phyloP scores from a whole-genome alignment of 768 basidiomycete genomes.

The Tricholoma furcatifolium region DNA sequence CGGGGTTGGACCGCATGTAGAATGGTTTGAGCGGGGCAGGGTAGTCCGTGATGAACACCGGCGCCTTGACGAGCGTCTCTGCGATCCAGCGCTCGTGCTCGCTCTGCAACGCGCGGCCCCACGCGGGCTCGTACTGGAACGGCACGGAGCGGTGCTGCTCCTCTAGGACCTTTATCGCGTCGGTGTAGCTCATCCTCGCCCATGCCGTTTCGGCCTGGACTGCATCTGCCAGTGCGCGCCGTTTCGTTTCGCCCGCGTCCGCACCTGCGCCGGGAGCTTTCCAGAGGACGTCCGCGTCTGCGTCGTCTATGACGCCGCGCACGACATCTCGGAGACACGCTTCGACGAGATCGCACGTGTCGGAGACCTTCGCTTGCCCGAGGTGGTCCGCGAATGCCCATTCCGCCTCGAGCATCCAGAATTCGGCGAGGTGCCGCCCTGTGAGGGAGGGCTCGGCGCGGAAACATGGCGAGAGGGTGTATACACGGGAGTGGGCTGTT shows the following conservation, averaged over 20 bases:
- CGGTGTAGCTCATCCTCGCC: constrained; percentile 74
- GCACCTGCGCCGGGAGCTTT: constrained; percentile 12
- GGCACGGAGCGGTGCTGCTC: constrained; percentile 27
- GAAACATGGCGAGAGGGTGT: constrained; percentile 92
- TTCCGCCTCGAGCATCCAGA: constrained; percentile 99
- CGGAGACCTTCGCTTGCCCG: constrained; percentile 31
- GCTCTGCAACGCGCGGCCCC: constrained; percentile 75
- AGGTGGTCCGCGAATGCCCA: constrained; percentile 45
- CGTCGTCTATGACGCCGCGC: constrained; percentile 14
- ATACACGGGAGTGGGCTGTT: constrained; percentile 75
- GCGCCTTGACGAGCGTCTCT: constrained; percentile 61
- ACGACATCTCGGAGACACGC: constrained; percentile 29
- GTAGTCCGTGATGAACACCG: constrained; percentile 92
- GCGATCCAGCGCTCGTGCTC: constrained; percentile 95
- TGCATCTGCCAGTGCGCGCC: constrained; percentile 34
- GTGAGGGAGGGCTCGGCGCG: constrained; percentile 91
- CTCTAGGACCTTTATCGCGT: constrained; percentile 64
- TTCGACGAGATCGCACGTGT: constrained; percentile 41
- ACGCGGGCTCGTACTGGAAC: constrained; percentile 60
- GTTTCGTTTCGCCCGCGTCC: constrained; percentile 32
- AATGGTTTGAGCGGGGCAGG: constrained; percentile 85
- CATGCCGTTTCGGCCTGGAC: constrained; percentile 44
- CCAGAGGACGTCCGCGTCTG: constrained; percentile 38
- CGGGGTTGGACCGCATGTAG: constrained; percentile 81
- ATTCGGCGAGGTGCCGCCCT: constrained; percentile 91